phyloP scores from a whole-genome alignment of 2,329 filamentous ascomycete species.

The Colletotrichum euphorbiae region DNA sequence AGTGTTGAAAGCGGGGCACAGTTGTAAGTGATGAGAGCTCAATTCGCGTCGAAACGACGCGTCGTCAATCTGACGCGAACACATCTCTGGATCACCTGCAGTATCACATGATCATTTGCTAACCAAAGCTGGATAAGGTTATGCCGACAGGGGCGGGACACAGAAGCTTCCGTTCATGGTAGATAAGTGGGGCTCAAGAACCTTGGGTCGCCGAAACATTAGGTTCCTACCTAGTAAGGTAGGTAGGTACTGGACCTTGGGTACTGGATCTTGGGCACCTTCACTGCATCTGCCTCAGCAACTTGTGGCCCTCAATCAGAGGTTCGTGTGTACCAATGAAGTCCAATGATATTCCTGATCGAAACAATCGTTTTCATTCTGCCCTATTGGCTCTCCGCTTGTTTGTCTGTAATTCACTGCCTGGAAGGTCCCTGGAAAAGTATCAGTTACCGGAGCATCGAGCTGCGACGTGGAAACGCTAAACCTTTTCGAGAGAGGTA shows the following conservation, averaged over 20 bases:
- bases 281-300: too few relatives aligned
- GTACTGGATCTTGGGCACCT: too few relatives aligned
- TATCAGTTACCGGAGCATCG: constrained; percentile 3
- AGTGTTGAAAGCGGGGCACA: background rate
- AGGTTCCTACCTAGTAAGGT: background rate
- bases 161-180: background rate
- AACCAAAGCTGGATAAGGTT: constrained; percentile 18
- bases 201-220: background rate
- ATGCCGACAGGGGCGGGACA: background rate
- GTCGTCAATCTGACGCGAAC: constrained; percentile 38
- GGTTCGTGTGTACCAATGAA: background rate
- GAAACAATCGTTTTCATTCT: background rate
- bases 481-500: constrained; percentile 24
- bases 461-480: constrained; percentile 8
- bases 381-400: background rate
- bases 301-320: background rate
- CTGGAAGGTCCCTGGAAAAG: constrained; percentile 21
- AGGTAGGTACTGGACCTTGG: background rate
- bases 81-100: constrained; percentile 38
- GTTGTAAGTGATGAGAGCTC: background rate
- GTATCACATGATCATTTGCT: background rate
- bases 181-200: background rate
- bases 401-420: background rate
- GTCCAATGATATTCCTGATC: background rate
- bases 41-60: constrained; percentile 23